Conservation (phyloP, 148 eudicot species). For the Salicornia ramosissima region DNA sequence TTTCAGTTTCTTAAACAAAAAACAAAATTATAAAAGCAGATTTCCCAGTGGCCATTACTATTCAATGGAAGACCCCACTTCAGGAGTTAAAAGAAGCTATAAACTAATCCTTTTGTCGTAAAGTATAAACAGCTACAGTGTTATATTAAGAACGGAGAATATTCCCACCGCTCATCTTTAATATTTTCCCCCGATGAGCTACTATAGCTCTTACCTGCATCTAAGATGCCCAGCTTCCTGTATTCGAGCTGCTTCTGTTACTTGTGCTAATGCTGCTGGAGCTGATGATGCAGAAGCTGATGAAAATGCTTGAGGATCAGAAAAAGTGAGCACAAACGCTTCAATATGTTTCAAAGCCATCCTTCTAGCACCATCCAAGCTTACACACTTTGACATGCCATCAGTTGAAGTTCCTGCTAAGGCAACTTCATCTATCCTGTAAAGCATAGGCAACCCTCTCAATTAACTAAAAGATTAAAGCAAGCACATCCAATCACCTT, state of each 20-base stretch:
- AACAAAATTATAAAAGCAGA: background rate
- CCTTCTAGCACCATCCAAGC: conserved; percentile 66
- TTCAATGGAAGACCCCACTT: background rate
- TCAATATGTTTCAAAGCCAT: conserved; percentile 86
- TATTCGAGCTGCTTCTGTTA: conserved; percentile 75
- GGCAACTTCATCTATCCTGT: conserved; percentile 90
- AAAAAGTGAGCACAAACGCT: conserved; percentile 61
- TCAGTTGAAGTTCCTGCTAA: conserved; percentile 58
- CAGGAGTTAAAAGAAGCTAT: background rate
- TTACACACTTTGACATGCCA: conserved; percentile 58
- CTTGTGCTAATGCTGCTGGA: conserved; percentile 73
- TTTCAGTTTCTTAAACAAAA: background rate
- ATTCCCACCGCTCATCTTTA: background rate
- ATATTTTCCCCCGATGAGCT: background rate
- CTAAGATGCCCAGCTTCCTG: conserved; percentile 93
- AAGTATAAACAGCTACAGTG: background rate
- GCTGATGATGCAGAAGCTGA: conserved; percentile 71
- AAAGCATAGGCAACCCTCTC: conserved; percentile 13
- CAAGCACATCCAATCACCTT: background rate
- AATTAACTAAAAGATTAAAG: conserved; percentile 1
- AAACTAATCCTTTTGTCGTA: background rate
- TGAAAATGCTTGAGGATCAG: conserved; percentile 64
- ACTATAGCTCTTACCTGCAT: conserved; percentile 64
- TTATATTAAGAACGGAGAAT: background rate
- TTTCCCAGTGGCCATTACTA: background rate